Percentiles rank a stretch among this genome's conserved stretches.
phyloP scores from a whole-genome alignment of 352 stramenopile genomes.

The Phytophthora citrophthora region DNA sequence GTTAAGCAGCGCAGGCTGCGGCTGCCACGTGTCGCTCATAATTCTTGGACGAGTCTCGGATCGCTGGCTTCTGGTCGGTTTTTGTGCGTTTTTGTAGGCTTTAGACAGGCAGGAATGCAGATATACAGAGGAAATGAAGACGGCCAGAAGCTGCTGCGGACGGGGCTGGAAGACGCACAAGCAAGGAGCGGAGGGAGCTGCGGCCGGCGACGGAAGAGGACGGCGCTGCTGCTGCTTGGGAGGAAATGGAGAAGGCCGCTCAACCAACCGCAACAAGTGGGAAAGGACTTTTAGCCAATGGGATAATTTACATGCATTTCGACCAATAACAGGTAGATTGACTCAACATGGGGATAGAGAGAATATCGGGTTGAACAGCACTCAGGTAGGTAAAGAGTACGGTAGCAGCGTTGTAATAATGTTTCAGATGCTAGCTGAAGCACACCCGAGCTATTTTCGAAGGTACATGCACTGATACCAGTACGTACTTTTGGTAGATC shows the following conservation, averaged over 20 bases:
- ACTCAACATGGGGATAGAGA: conserved; percentile 1
- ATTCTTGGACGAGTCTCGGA: not conserved
- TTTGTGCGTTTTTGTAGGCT: not conserved
- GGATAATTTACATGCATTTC: not conserved
- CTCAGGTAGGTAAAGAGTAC: not conserved
- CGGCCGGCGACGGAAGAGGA: conserved; percentile 2
- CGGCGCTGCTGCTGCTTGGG: not conserved
- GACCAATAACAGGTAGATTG: not conserved
- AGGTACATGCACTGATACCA: too few species aligned
- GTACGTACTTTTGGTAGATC: too few species aligned
- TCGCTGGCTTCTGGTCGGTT: conserved; percentile 6
- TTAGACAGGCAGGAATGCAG: conserved; percentile 16
- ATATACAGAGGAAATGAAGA: conserved; percentile 11
- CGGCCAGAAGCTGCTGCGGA: conserved; percentile 3
- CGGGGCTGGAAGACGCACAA: not conserved
- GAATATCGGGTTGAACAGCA: conserved; percentile 5
- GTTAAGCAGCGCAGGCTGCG: conserved; percentile 71
- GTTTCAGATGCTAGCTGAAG: too few species aligned
- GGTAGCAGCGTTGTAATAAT: too few species aligned
- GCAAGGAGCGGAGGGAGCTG: not conserved
- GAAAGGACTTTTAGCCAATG: conserved; percentile 7
- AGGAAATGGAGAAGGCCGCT: conserved; percentile 18
- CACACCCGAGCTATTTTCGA: too few species aligned
- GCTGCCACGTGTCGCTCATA: conserved; percentile 72
- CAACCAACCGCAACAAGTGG: conserved; percentile 1